These are phyloP conservation scores for Canavalia gladiata DNA, from an alignment of 306 rosid genomes.

Conservation along the genomic window DNA sequence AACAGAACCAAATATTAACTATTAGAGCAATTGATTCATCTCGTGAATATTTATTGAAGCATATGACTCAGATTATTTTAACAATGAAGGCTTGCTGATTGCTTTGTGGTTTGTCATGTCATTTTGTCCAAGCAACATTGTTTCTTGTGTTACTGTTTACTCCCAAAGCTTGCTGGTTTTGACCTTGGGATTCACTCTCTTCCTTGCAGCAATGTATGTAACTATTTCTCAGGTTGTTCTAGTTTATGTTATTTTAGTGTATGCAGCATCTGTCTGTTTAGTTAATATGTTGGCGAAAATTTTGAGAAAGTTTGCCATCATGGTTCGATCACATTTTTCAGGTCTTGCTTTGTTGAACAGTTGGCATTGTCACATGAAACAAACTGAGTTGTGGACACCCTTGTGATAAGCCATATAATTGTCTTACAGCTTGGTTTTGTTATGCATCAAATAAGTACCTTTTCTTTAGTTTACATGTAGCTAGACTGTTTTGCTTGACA, in stretches of 20 bases:
- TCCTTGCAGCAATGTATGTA: slow-evolving; percentile 75
- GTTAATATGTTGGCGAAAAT: slow-evolving; percentile 59
- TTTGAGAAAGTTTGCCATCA: slow-evolving; percentile 61
- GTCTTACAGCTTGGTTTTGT: slow-evolving; percentile 35
- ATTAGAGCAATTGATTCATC: slow-evolving; percentile 50
- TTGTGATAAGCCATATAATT: slow-evolving; percentile 33
- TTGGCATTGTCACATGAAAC: slow-evolving; percentile 60
- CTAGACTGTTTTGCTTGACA: no score
- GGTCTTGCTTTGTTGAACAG: slow-evolving; percentile 51
- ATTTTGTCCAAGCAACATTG: slow-evolving; percentile 74
- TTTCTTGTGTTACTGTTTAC: slow-evolving; percentile 54
- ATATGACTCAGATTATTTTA: slow-evolving; percentile 59
- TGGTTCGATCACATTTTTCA: slow-evolving; percentile 49
- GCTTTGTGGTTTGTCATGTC: slow-evolving; percentile 70
- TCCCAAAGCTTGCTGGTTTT: slow-evolving; percentile 69
- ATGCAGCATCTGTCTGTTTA: slow-evolving; percentile 60
- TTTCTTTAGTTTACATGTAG: neutral
- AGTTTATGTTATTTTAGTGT: slow-evolving; percentile 58
- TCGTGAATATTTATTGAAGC: slow-evolving; percentile 62
- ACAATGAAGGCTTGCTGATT: slow-evolving; percentile 66
- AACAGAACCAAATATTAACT: slow-evolving; percentile 47
- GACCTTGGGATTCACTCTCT: slow-evolving; percentile 57
- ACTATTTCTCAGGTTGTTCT: slow-evolving; percentile 63
- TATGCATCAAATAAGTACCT: slow-evolving; percentile 7
- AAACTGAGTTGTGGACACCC: slow-evolving; percentile 59